A percentile compares a stretch with the other conserved stretches of the same genome.
Evolutionary conservation across 1,139 yeast genomes (phyloP).

Genomic region (Yamadazyma pseudoaaseri): DNA sequence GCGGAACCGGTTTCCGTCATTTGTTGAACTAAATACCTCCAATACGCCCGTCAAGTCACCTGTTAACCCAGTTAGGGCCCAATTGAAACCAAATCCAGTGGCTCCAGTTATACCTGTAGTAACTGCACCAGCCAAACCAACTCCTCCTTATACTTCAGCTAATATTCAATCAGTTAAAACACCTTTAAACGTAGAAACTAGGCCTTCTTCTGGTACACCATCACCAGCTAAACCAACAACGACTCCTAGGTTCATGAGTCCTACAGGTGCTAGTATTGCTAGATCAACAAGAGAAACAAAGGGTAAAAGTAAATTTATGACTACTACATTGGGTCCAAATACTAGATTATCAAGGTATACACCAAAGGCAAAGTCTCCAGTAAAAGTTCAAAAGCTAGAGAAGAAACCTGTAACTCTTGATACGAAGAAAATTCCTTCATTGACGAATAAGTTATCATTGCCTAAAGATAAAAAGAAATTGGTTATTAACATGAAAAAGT

Average conservation of each 20-base stretch:
- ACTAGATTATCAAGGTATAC: conserved; percentile 9
- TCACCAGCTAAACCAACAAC: conserved; percentile 5
- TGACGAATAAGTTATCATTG: conserved; percentile 32
- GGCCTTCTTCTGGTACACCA: not conserved
- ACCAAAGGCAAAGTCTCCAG: conserved; percentile 11
- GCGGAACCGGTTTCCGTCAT: conserved; percentile 16
- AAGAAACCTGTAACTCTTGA: conserved; percentile 13
- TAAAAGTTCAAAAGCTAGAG: conserved; percentile 3
- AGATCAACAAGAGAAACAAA: conserved; percentile 9
- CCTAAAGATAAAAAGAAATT: conserved; percentile 32
- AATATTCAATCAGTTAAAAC: not conserved
- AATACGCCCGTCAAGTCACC: not conserved
- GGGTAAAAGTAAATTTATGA: conserved; percentile 32
- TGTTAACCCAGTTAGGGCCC: not conserved
- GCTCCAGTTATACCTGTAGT: not conserved
- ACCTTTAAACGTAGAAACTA: not conserved
- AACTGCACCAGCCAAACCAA: not conserved
- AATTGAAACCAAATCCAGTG: not conserved
- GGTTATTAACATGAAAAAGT: conserved; percentile 26
- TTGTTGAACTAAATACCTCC: conserved; percentile 8
- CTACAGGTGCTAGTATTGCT: conserved; percentile 11
- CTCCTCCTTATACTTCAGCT: not conserved
- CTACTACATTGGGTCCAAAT: conserved; percentile 30
- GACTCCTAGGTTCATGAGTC: conserved; percentile 11
- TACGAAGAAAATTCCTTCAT: conserved; percentile 20